These are phyloP conservation scores for Tuber magnatum DNA, from an alignment of 495 filamentous ascomycete genomes.

Conservation along the genomic window DNA sequence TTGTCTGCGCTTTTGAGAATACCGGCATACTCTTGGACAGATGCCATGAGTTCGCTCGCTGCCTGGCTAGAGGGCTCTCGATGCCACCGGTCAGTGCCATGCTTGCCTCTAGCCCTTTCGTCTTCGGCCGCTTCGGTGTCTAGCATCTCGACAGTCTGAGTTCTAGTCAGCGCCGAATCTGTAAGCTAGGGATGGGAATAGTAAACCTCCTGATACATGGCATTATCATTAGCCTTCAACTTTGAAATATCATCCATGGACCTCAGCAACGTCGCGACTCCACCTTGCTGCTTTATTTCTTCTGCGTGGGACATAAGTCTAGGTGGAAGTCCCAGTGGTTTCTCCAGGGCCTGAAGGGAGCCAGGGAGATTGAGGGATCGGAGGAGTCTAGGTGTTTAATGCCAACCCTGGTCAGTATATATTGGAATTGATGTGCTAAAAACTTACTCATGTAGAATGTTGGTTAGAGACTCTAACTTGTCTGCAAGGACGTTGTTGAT, in stretches of 20 bases:
- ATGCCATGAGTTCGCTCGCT: slow-evolving; percentile 65
- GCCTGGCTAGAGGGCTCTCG: slow-evolving; percentile 62
- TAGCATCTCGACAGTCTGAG: slow-evolving; percentile 59
- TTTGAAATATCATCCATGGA: slow-evolving; percentile 81
- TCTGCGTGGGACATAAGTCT: slow-evolving; percentile 82
- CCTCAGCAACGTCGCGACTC: slow-evolving; percentile 61
- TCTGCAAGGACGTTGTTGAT: slow-evolving; percentile 79
- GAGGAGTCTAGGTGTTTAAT: slow-evolving; percentile 48
- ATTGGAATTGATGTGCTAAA: neutral
- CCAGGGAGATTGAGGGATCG: slow-evolving; percentile 83
- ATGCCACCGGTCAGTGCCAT: slow-evolving; percentile 82
- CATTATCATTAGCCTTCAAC: slow-evolving; percentile 65
- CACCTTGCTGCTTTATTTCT: slow-evolving; percentile 89
- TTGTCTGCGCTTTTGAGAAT: slow-evolving; percentile 79
- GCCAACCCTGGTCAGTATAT: neutral
- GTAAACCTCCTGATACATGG: slow-evolving; percentile 61
- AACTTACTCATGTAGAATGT: slow-evolving; percentile 62
- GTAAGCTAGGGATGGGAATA: neutral
- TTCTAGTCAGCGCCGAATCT: neutral
- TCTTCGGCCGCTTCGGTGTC: slow-evolving; percentile 78
- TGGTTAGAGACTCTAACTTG: slow-evolving; percentile 75
- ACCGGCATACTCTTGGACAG: slow-evolving; percentile 70
- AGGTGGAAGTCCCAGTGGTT: slow-evolving; percentile 84
- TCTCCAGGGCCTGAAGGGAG: slow-evolving; percentile 88
- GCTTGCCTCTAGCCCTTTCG: slow-evolving; percentile 61